Conservation (phyloP, 1,284 basidiomycete species). For the Neonothopanus nambi region DNA sequence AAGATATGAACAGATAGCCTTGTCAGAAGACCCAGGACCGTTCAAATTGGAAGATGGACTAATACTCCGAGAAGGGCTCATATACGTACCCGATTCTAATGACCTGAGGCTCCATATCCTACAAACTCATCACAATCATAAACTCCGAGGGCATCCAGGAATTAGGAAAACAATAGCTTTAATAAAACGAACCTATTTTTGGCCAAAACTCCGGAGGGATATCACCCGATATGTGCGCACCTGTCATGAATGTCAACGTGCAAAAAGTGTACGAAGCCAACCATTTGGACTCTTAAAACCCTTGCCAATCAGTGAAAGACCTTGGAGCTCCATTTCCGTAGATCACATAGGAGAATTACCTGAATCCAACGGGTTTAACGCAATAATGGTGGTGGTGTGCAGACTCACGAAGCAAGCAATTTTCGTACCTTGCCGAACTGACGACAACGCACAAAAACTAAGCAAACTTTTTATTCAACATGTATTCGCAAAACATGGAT, state of each 20-base stretch:
- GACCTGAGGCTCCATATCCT: constrained; percentile 2
- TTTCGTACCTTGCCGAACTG: constrained; percentile 16
- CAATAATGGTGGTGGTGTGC: constrained; percentile 28
- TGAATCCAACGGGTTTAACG: constrained; percentile 25
- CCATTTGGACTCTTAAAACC: constrained; percentile 8
- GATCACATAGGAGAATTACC: constrained; percentile 29
- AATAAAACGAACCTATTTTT: constrained; percentile 24
- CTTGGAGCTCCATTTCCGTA: constrained; percentile 10
- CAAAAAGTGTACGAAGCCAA: not conserved
- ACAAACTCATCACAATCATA: constrained; percentile 12
- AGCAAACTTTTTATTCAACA: constrained; percentile 6
- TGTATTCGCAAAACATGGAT: constrained; percentile 13
- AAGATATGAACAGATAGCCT: not conserved
- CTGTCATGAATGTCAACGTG: not conserved
- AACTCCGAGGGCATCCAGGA: constrained; percentile 32
- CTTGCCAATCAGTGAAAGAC: constrained; percentile 2
- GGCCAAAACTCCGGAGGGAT: constrained; percentile 20
- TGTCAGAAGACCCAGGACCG: not conserved
- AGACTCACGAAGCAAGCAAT: constrained; percentile 19
- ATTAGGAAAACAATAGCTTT: constrained; percentile 27
- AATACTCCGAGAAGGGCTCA: not conserved
- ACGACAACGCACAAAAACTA: not conserved
- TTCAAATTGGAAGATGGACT: constrained; percentile 20
- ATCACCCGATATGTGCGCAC: constrained; percentile 20
- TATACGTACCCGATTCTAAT: constrained; percentile 13